Percentiles rank a stretch among this genome's conserved stretches.
phyloP scores from a whole-genome alignment of 331 rosid genomes.

The Phaseolus coccineus region DNA sequence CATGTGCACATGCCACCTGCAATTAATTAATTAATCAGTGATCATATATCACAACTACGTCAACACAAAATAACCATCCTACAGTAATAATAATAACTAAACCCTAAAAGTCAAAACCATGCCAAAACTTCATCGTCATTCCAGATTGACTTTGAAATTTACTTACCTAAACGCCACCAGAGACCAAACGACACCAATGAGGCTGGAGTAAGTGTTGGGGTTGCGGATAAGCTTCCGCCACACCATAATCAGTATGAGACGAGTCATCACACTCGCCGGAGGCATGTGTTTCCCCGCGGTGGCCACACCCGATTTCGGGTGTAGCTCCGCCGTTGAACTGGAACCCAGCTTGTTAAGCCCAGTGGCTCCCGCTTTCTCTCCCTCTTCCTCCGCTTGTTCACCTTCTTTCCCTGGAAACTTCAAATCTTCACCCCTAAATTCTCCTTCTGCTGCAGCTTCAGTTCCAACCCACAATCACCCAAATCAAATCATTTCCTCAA shows the following conservation, averaged over 20 bases:
- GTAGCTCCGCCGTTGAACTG: constrained; percentile 75
- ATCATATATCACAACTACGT: constrained; percentile 11
- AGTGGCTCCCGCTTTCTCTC: constrained; percentile 61
- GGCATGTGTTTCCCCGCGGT: constrained; percentile 81
- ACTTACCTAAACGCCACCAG: constrained; percentile 79
- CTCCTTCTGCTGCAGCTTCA: constrained; percentile 53
- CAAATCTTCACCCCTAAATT: constrained; percentile 64
- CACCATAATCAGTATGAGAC: constrained; percentile 93
- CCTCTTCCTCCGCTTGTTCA: constrained; percentile 58
- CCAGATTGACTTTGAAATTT: constrained; percentile 2
- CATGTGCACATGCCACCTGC: constrained; percentile 91
- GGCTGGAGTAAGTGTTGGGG: constrained; percentile 96
- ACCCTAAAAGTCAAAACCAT: constrained; percentile 35
- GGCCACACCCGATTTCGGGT: constrained; percentile 54
- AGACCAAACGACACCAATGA: constrained; percentile 90
- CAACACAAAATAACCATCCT: neutral
- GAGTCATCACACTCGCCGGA: constrained; percentile 97
- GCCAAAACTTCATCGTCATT: neutral
- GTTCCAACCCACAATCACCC: neutral
- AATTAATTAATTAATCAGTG: constrained; percentile 4
- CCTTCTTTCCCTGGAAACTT: constrained; percentile 58
- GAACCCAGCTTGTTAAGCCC: constrained; percentile 78
- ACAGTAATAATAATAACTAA: constrained; percentile 8
- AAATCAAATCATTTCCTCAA: constrained; percentile 8
- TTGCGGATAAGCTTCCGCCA: constrained; percentile 97